Evolutionary conservation across 805 yeast species (phyloP), one percentile per base, ranked within the genome.

Genomic region (Saccharomycopsis fermentans): DNA sequence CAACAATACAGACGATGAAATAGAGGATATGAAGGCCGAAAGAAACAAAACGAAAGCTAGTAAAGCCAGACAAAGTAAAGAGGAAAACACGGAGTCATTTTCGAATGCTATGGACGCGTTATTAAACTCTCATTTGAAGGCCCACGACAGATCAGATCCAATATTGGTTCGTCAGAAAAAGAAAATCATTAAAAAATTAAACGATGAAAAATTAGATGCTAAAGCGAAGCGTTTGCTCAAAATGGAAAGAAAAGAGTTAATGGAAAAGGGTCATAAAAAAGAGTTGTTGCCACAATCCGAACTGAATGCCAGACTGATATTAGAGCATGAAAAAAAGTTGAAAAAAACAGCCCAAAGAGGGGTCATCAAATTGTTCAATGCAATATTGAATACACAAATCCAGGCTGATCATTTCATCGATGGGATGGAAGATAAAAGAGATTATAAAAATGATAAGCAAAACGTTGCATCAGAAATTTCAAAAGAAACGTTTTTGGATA

Each of bases 101-200:
- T 88, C 96, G 19, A 77, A 73, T 57, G 98, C 98, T 0, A 82
- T 94, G 67, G 82, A 75, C 64, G 94, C 96, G 16, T 86, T 92
- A 65, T 73, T 92, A 55, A 87, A 86, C 4, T 89, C 98, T 1
- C 84, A 82, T 66, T 76, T 92, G 64, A 94, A 94, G 69, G 95
- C 96, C 0, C 87, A 92, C 66, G 90, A 87, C 67, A 78, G 97
- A 67, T 80, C 80, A 52, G 96, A 91, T 69, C 99, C 99, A 2
- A 88, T 92, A 58, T 77, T 92, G 72, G 91, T 92, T 6, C 83
- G 98, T 72, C 76, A 81, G 26, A 87, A 87, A 67, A 87, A 86
- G 64, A 76, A 79, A 48, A 80, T 84, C 0, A 62, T 83, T 55
- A 85, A 84, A 71, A 84, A 87, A 64, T 78, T 87, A 58, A 97